Conservation (phyloP, 768 basidiomycete species). For the Heimioporus sp. region DNA sequence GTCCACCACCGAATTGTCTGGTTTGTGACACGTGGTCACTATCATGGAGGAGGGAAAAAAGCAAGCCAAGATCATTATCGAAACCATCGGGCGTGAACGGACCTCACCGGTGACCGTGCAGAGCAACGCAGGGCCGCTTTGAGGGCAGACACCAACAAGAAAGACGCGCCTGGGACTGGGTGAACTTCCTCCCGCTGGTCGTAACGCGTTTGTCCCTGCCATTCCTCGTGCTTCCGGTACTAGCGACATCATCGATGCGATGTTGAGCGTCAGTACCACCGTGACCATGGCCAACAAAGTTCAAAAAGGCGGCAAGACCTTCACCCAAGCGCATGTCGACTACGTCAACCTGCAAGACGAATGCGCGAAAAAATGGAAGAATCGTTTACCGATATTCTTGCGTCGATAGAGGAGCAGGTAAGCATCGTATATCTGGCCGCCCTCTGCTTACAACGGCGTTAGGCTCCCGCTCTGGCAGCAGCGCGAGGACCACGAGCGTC, state of each 20-base stretch:
- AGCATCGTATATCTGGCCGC: not conserved
- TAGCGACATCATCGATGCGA: conserved; percentile 47
- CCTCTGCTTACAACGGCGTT: conserved; percentile 1
- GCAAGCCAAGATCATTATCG: conserved; percentile 79
- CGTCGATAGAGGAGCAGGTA: conserved; percentile 90
- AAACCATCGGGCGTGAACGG: conserved; percentile 81
- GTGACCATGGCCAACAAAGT: conserved; percentile 81
- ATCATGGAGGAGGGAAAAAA: conserved; percentile 89
- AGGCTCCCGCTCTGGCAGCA: conserved; percentile 95
- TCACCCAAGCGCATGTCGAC: conserved; percentile 93
- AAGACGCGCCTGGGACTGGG: conserved; percentile 70
- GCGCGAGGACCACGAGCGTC: conserved; percentile 82
- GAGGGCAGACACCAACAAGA: conserved; percentile 69
- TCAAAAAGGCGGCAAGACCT: conserved; percentile 83
- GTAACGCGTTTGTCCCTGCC: conserved; percentile 35
- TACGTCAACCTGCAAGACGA: conserved; percentile 86
- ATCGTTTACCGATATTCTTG: conserved; percentile 73
- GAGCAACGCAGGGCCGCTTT: conserved; percentile 66
- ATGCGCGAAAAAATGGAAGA: conserved; percentile 79
- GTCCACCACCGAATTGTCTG: conserved; percentile 74
- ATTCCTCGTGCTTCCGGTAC: conserved; percentile 43
- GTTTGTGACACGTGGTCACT: conserved; percentile 69
- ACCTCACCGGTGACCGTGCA: conserved; percentile 66
- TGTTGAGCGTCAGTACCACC: conserved; percentile 80
- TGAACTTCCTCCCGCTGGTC: conserved; percentile 59